These are phyloP conservation scores for Scalesia atractyloides DNA, from an alignment of 129 eudicot species.

Conservation along the genomic window DNA sequence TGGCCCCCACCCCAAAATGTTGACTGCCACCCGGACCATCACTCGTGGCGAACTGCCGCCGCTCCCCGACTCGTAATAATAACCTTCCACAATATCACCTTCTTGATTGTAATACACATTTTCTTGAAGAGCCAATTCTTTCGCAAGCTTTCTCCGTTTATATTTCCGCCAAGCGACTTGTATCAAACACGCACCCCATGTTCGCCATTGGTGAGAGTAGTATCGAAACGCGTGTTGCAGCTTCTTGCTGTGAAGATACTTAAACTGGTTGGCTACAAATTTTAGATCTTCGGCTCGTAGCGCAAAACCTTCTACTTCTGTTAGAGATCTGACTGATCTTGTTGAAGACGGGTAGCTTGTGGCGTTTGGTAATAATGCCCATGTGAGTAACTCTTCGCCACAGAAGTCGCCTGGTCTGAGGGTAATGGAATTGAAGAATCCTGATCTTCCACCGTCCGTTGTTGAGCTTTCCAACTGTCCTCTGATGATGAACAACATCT, in stretches of 20 bases:
- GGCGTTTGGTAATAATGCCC: constrained; percentile 85
- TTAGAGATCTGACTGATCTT: constrained; percentile 66
- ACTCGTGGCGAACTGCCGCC: constrained; percentile 24
- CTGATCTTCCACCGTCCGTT: constrained; percentile 83
- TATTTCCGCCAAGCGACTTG: constrained; percentile 82
- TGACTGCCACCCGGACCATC: constrained; percentile 39
- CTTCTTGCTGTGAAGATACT: constrained; percentile 85
- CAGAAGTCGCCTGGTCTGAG: constrained; percentile 94
- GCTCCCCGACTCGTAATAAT: constrained; percentile 25
- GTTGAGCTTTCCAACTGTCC: constrained; percentile 95
- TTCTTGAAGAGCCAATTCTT: constrained; percentile 63
- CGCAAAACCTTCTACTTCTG: constrained; percentile 94
- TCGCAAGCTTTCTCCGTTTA: constrained; percentile 58
- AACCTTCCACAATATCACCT: constrained; percentile 26
- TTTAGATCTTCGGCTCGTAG: constrained; percentile 77
- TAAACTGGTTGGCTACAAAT: constrained; percentile 74
- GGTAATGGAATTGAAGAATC: constrained; percentile 89
- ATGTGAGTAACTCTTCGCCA: constrained; percentile 88
- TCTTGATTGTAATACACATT: constrained; percentile 24
- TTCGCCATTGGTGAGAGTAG: constrained; percentile 93
- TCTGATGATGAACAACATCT: constrained; percentile 81
- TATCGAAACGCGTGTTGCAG: constrained; percentile 87
- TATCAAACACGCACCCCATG: constrained; percentile 79
- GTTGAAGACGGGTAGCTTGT: constrained; percentile 76
- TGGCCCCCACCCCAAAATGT: constrained; percentile 52